A percentile compares a stretch with the other conserved stretches of the same genome.
phyloP scores from a whole-genome alignment of 352 stramenopile genomes.

The Globisporangium nagaii region DNA sequence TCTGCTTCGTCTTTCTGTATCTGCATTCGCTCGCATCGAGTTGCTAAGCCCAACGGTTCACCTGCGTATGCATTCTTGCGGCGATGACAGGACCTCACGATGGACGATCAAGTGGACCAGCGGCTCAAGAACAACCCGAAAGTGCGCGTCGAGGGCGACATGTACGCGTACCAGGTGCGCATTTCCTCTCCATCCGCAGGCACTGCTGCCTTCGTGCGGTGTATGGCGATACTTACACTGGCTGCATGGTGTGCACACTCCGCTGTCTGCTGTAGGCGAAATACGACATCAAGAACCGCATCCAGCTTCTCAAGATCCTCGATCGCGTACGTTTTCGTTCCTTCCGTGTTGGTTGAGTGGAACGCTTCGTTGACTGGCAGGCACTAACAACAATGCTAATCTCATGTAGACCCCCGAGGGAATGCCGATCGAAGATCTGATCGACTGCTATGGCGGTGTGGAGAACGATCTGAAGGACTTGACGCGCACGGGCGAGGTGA shows the following conservation, averaged over 20 bases:
- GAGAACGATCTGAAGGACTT: slow-evolving; percentile 76
- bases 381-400: too few relatives aligned
- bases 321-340: slow-evolving; percentile 38
- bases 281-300: slow-evolving; percentile 84
- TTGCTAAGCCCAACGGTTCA: neutral
- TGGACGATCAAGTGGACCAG: slow-evolving; percentile 82
- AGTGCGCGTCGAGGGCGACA: slow-evolving; percentile 64
- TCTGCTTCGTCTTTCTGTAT: neutral
- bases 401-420: slow-evolving; percentile 76
- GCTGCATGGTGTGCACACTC: too few relatives aligned
- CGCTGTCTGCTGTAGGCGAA: slow-evolving; percentile 59
- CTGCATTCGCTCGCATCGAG: neutral
- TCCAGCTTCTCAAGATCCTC: slow-evolving; percentile 73
- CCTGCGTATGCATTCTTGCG: neutral
- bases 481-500: slow-evolving; percentile 68
- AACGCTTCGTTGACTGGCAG: too few relatives aligned
- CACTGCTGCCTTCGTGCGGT: too few relatives aligned
- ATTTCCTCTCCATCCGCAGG: too few relatives aligned
- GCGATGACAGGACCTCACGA: slow-evolving; percentile 66
- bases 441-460: slow-evolving; percentile 76
- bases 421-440: slow-evolving; percentile 78
- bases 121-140: slow-evolving; percentile 85
- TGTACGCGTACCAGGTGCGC: slow-evolving; percentile 76
- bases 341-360: neutral
- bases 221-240: too few relatives aligned